phyloP scores from a whole-genome alignment of 805 yeast genomes.

The Myxozyma sirexii region DNA sequence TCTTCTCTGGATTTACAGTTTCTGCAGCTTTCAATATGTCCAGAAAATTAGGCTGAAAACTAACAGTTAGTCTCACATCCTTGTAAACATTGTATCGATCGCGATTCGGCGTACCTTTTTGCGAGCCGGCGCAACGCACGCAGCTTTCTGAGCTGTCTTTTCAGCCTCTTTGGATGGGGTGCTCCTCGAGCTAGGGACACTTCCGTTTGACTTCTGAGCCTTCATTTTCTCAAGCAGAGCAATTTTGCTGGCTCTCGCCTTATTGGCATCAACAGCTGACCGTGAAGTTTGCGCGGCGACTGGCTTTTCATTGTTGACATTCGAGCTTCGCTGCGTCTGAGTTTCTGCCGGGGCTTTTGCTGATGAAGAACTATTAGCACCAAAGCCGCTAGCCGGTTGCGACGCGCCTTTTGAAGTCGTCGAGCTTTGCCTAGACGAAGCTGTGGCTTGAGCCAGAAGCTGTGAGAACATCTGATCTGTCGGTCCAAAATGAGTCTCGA shows the following conservation, averaged over 20 bases:
- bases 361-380: background rate
- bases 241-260: slow-evolving; percentile 14
- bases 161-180: no score
- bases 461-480: slow-evolving; percentile 34
- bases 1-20: slow-evolving; percentile 55
- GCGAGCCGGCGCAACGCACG: slow-evolving; percentile 9
- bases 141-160: background rate
- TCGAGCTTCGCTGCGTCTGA: slow-evolving; percentile 5
- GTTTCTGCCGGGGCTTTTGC: slow-evolving; percentile 1
- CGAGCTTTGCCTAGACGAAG: slow-evolving; percentile 7
- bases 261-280: background rate
- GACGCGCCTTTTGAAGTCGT: background rate
- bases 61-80: background rate
- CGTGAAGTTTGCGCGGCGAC: background rate
- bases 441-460: slow-evolving; percentile 37
- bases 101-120: slow-evolving; percentile 1
- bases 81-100: no score
- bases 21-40: slow-evolving; percentile 73
- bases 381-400: background rate
- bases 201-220: no score
- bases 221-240: slow-evolving; percentile 21
- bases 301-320: background rate
- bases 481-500: background rate
- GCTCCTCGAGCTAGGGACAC: no score
- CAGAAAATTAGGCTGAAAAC: slow-evolving; percentile 52